Evolutionary conservation across 1,284 basidiomycete species (phyloP).

Genomic region (Limonomyces culmigenus): DNA sequence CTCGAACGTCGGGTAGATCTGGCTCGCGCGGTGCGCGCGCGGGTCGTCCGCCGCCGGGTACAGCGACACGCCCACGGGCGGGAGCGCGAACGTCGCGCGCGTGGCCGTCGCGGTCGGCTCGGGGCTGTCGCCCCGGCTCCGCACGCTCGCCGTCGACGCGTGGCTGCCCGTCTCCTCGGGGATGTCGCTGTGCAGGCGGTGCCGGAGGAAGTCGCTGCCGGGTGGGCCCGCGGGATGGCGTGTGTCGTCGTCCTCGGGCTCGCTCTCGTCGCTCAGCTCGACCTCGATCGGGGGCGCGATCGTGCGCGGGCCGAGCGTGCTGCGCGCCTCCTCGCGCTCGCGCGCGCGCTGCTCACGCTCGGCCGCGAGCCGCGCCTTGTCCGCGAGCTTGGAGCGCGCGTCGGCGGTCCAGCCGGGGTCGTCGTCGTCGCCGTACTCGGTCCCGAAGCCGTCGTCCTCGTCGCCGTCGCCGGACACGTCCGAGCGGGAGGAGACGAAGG

Average conservation of each 20-base stretch:
- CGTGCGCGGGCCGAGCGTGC: conserved; percentile 19
- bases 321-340: conserved; percentile 27
- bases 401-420: conserved; percentile 44
- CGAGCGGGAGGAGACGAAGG: conserved; percentile 48
- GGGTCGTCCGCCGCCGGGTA: neutral
- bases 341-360: conserved; percentile 19
- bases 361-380: conserved; percentile 48
- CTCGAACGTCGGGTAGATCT: neutral
- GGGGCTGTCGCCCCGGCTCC: conserved; percentile 14
- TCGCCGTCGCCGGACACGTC: conserved; percentile 18
- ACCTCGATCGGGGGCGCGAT: conserved; percentile 52
- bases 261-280: conserved; percentile 71
- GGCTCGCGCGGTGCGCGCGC: neutral
- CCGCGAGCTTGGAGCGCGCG: conserved; percentile 53
- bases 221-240: conserved; percentile 6
- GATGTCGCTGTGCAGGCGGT: conserved; percentile 36
- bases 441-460: conserved; percentile 24
- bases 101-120: conserved; percentile 26
- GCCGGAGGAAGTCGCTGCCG: conserved; percentile 7
- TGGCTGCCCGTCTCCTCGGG: conserved; percentile 45
- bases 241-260: conserved; percentile 25
- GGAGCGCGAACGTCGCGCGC: conserved; percentile 17
- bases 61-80: neutral
- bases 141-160: neutral
- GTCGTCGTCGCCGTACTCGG: conserved; percentile 26